A percentile compares a stretch with the other conserved stretches of the same genome.
Evolutionary conservation across 148 eudicot species (phyloP).

Genomic region (Camellia lanceoleosa): DNA sequence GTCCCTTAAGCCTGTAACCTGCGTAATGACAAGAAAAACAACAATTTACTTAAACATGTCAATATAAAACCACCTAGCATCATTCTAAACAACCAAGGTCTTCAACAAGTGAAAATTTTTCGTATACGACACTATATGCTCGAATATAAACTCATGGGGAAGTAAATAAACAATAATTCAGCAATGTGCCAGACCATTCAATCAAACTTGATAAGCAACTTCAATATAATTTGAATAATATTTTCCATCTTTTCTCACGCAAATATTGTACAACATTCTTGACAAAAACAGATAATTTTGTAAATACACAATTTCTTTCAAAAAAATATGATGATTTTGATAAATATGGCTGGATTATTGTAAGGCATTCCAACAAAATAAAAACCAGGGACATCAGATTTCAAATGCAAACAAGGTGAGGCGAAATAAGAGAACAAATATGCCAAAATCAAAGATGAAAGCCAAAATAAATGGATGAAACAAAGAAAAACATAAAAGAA

Average conservation of each 20-base stretch:
- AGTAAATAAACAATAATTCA: neutral
- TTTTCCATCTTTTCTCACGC: neutral
- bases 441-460: neutral
- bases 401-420: neutral
- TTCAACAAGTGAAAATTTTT: neutral
- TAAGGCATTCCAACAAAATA: neutral
- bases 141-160: neutral
- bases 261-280: neutral
- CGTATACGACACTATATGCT: too few species aligned
- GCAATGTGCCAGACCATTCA: neutral
- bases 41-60: neutral
- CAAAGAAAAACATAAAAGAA: too few species aligned
- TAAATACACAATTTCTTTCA: too few species aligned
- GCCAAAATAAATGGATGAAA: neutral
- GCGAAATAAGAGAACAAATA: neutral
- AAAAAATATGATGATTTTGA: neutral
- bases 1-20: constrained; percentile 79
- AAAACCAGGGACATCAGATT: neutral
- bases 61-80: constrained; percentile 4
- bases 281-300: neutral
- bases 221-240: neutral
- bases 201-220: neutral
- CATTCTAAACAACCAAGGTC: neutral
- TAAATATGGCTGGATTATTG: neutral
- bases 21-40: constrained; percentile 20